Evolutionary conservation across 1,284 basidiomycete genomes (phyloP).

Genomic region (Polyporus tsugae): DNA sequence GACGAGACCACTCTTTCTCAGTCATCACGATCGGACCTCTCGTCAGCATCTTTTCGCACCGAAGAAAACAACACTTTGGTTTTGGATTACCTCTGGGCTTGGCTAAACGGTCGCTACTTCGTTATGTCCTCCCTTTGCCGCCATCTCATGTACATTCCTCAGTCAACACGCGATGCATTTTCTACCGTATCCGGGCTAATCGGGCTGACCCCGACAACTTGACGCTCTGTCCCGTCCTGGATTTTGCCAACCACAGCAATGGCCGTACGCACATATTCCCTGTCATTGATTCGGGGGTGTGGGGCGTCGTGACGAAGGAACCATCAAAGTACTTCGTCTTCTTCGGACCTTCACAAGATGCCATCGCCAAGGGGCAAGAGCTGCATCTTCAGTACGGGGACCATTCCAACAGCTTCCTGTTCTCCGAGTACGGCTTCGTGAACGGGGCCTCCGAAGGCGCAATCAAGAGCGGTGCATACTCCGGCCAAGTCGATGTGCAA

Average conservation of each 20-base stretch:
- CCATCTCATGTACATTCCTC: constrained; percentile 23
- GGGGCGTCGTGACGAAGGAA: constrained; percentile 30
- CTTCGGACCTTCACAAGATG: constrained; percentile 53
- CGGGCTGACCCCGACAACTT: constrained; percentile 74
- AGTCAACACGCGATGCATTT: constrained; percentile 92
- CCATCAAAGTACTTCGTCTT: constrained; percentile 52
- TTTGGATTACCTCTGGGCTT: constrained; percentile 79
- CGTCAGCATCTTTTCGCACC: neutral
- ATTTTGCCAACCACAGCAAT: constrained; percentile 81
- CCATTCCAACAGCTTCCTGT: constrained; percentile 77
- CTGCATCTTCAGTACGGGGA: constrained; percentile 79
- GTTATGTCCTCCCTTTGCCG: constrained; percentile 20
- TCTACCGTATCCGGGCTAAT: constrained; percentile 68
- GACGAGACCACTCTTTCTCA: constrained; percentile 7
- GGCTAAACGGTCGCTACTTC: constrained; percentile 75
- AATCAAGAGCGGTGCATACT: constrained; percentile 41
- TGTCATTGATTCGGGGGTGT: constrained; percentile 46
- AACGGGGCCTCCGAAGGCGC: constrained; percentile 44
- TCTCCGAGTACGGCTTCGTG: constrained; percentile 89
- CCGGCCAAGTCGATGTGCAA: constrained; percentile 70
- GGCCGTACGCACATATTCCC: constrained; percentile 55
- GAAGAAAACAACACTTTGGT: constrained; percentile 18
- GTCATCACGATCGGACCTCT: constrained; percentile 21
- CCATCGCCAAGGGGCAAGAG: constrained; percentile 62
- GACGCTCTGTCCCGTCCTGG: constrained; percentile 85